Evolutionary conservation across 2,329 filamentous ascomycete species (phyloP), one percentile per base, ranked within the genome.

Genomic region (Exophiala sp.): DNA sequence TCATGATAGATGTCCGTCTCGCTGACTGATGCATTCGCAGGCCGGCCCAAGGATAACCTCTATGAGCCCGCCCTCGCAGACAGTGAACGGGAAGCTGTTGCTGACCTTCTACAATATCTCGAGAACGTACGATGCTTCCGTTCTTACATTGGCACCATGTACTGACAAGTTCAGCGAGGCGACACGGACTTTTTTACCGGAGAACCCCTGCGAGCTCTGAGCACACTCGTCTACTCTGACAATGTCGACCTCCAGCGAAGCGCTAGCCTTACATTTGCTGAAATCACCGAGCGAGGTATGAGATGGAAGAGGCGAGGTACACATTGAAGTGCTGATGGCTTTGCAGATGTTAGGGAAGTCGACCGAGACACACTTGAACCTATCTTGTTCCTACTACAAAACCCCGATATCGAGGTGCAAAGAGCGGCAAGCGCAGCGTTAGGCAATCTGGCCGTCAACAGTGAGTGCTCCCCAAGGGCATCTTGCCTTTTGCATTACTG

Each of bases 151-250:
- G 42, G 34, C 35, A 60, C 64, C 50, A 66, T 48, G n/a, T 13
- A 29, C 48, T 45, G 52, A 47, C 21, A 37, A 18, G 23, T 30
- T 53, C 68, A 96, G 93, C 85, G 93, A 66, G 86, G 84, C 66
- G 93, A 98, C 69, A 97, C 90, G 63, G 91, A 98, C 70, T 98
- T 98, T 80, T 98, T 98, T 72, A 85, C 87, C 30, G 93, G 93
- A 70, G 90, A 96, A 65, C 93, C 93, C 39, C 81, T 98, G 50
- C 86, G 86, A 70, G 91, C 93, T 39, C 75, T 98, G 50, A 96
- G 88, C 70, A 98, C 91, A 10, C 80, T 98, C 21, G 93, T 98
- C 50, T 98, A 95, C 69, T 98, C 93, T 50, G 90, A 97, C 70
- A 98, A 98, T 73, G 90, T 98, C 67, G 93, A 98, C 68, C 78